These are phyloP conservation scores for Hypoxylon sp. DNA, from an alignment of 2,329 filamentous ascomycete genomes.

Conservation along the genomic window DNA sequence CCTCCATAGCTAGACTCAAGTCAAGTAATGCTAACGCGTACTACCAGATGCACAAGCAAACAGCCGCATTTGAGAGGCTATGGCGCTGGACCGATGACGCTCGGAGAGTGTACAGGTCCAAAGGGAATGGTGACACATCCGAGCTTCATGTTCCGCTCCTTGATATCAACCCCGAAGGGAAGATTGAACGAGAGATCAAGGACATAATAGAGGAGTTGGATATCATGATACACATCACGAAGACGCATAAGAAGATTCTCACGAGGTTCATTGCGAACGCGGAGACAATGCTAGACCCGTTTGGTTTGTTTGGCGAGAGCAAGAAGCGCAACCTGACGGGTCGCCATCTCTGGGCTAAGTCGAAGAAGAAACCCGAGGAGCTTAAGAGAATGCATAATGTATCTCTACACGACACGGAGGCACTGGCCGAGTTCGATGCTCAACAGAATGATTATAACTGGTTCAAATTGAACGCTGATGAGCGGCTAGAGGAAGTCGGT, in stretches of 20 bases:
- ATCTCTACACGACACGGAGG: neutral
- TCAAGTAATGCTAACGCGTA: neutral
- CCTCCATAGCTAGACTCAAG: neutral
- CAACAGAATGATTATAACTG: conserved; percentile 43
- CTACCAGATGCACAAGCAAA: conserved; percentile 57
- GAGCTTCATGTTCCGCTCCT: conserved; percentile 54
- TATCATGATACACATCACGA: conserved; percentile 61
- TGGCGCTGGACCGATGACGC: conserved; percentile 56
- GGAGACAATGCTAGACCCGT: conserved; percentile 45
- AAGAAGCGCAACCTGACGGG: conserved; percentile 23
- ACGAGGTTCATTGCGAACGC: conserved; percentile 50
- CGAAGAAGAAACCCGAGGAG: neutral
- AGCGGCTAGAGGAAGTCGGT: conserved; percentile 48
- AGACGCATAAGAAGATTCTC: conserved; percentile 56
- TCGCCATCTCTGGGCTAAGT: conserved; percentile 6
- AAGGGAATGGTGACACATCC: conserved; percentile 42
- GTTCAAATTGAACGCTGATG: conserved; percentile 52
- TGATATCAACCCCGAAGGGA: conserved; percentile 61
- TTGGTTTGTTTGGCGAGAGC: conserved; percentile 39
- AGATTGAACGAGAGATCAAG: conserved; percentile 61
- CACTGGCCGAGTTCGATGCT: neutral
- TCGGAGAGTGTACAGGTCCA: conserved; percentile 42
- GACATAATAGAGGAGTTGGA: conserved; percentile 65
- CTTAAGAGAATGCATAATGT: neutral
- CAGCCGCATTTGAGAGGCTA: conserved; percentile 56